phyloP scores from a whole-genome alignment of 2,329 filamentous ascomycete species.

The Ascomycota sp. region DNA sequence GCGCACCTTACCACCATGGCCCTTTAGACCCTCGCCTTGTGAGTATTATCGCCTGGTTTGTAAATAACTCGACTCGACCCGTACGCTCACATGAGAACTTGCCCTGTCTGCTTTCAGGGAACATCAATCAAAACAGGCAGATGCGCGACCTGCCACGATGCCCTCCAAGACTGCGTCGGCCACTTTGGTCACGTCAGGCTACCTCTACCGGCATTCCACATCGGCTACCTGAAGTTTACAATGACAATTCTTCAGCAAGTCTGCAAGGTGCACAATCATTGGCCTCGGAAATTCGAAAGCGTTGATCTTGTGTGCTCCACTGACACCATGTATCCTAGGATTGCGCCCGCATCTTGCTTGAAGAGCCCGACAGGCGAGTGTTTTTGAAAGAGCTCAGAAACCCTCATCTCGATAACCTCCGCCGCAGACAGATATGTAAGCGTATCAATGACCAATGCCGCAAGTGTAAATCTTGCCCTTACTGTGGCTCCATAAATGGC shows the following conservation, averaged over 20 bases:
- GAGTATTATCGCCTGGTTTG: too few species aligned
- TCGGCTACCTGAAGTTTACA: too few species aligned
- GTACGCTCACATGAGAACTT: too few species aligned
- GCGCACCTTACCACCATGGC: conserved; percentile 59
- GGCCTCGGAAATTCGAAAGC: too few species aligned
- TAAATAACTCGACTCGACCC: too few species aligned
- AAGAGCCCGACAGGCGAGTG: conserved; percentile 55
- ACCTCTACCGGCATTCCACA: too few species aligned
- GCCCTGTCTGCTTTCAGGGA: conserved; percentile 26
- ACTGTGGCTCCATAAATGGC: conserved; percentile 69
- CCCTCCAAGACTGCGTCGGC: too few species aligned
- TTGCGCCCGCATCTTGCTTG: conserved; percentile 66
- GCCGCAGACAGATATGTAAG: conserved; percentile 67
- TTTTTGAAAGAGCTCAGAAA: conserved; percentile 66
- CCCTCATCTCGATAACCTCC: conserved; percentile 70
- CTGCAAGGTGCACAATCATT: too few species aligned
- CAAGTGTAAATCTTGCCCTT: conserved; percentile 65
- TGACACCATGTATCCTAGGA: conserved; percentile 67
- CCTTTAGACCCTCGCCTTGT: conserved; percentile 70
- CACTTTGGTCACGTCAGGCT: too few species aligned
- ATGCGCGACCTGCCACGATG: too few species aligned
- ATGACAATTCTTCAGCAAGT: too few species aligned
- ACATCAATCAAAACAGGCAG: conserved; percentile 80
- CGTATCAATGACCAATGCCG: conserved; percentile 76
- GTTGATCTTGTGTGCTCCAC: conserved; percentile 83